A percentile compares a stretch with the other conserved stretches of the same genome.
Conservation (phyloP, 257 asterid genomes). For the Apocynum venetum region DNA sequence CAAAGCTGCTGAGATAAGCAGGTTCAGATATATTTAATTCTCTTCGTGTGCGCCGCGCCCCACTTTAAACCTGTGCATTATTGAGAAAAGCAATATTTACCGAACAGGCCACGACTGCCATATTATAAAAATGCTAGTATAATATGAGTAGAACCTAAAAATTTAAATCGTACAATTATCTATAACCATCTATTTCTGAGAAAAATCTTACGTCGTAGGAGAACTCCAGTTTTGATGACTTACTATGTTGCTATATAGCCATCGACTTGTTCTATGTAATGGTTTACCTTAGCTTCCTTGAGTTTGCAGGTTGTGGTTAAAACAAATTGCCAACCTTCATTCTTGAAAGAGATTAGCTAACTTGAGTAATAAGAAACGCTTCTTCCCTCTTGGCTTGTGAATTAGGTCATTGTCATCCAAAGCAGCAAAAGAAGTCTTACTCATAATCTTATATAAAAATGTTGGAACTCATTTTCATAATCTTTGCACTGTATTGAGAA, state of each 20-base stretch:
- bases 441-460: neutral
- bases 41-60: neutral
- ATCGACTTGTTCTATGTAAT: neutral
- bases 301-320: neutral
- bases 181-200: neutral
- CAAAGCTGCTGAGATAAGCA: neutral
- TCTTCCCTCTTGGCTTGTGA: neutral
- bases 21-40: neutral
- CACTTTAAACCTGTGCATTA: neutral
- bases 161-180: neutral
- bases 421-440: neutral
- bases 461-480: neutral
- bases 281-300: neutral
- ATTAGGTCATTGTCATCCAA: neutral
- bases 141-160: neutral
- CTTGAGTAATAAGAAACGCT: neutral
- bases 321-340: neutral
- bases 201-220: neutral
- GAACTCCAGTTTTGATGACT: too few relatives aligned
- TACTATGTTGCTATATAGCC: too few relatives aligned
- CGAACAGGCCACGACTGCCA: neutral
- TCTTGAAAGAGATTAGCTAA: neutral
- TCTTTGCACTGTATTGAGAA: neutral
- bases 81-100: slow-evolving; percentile 6
- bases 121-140: neutral